Conservation (phyloP, 768 basidiomycete species). For the Leccinum incarnatum region DNA sequence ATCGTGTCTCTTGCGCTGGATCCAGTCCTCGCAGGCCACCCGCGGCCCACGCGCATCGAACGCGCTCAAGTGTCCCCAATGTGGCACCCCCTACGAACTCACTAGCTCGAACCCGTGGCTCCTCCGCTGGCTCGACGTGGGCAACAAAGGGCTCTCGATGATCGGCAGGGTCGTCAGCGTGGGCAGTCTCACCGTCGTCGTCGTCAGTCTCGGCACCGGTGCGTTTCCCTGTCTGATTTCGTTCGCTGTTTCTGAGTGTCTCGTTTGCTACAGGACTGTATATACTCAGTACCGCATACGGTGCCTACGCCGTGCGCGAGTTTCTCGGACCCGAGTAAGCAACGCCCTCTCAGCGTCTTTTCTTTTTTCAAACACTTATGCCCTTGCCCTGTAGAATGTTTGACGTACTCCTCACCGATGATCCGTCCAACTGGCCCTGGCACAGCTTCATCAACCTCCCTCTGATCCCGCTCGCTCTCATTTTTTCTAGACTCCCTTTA, state of each 20-base stretch:
- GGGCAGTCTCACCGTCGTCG: conserved; percentile 46
- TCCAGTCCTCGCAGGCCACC: conserved; percentile 63
- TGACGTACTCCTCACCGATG: conserved; percentile 60
- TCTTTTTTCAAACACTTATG: neutral
- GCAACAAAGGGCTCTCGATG: conserved; percentile 49
- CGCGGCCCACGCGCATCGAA: conserved; percentile 47
- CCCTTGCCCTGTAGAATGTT: conserved; percentile 47
- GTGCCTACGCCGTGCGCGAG: conserved; percentile 65
- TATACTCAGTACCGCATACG: conserved; percentile 60
- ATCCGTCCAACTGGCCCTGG: conserved; percentile 73
- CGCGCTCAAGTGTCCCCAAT: conserved; percentile 80
- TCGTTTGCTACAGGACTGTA: conserved; percentile 38
- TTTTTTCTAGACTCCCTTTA: conserved; percentile 55
- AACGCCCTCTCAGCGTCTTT: neutral
- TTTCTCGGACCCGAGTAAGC: conserved; percentile 69
- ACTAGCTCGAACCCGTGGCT: conserved; percentile 59
- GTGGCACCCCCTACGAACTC: conserved; percentile 61
- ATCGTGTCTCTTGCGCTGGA: conserved; percentile 76
- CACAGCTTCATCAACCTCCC: conserved; percentile 74
- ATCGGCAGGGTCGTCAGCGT: conserved; percentile 53
- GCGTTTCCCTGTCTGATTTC: conserved; percentile 21
- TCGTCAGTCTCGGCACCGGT: conserved; percentile 63
- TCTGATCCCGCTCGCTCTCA: conserved; percentile 63
- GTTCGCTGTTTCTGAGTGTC: neutral
- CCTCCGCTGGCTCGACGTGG: conserved; percentile 47